Conservation (phyloP, 2,329 filamentous ascomycete genomes). For the Neofusicoccum laricinum region DNA sequence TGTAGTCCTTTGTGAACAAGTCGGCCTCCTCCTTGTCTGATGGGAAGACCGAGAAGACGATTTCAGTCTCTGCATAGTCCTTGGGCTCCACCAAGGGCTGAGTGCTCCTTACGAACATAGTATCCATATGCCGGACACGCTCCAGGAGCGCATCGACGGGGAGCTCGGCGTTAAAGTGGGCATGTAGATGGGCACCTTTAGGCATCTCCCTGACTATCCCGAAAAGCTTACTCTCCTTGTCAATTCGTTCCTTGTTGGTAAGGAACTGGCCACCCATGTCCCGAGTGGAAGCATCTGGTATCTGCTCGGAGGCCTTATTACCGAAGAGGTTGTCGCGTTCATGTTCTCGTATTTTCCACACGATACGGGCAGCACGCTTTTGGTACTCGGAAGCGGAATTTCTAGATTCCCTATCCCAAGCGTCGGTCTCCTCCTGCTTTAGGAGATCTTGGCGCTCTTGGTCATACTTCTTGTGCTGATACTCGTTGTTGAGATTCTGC, state of each 20-base stretch:
- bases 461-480: slow-evolving; percentile 22
- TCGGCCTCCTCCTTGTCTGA: slow-evolving; percentile 29
- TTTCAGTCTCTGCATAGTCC: slow-evolving; percentile 55
- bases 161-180: slow-evolving; percentile 76
- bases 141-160: slow-evolving; percentile 59
- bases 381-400: slow-evolving; percentile 26
- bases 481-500: neutral
- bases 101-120: slow-evolving; percentile 69
- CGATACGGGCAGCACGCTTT: slow-evolving; percentile 32
- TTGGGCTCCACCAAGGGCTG: slow-evolving; percentile 42
- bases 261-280: slow-evolving; percentile 50
- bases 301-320: slow-evolving; percentile 40
- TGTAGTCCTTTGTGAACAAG: slow-evolving; percentile 53
- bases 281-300: slow-evolving; percentile 36
- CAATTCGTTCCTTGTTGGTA: slow-evolving; percentile 43
- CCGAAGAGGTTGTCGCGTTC: slow-evolving; percentile 42
- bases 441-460: slow-evolving; percentile 28
- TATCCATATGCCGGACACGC: slow-evolving; percentile 51
- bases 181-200: slow-evolving; percentile 70
- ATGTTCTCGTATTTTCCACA: slow-evolving; percentile 40
- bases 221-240: slow-evolving; percentile 55
- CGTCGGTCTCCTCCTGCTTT: slow-evolving; percentile 25
- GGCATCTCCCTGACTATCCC: slow-evolving; percentile 59
- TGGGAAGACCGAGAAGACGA: slow-evolving; percentile 57
- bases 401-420: slow-evolving; percentile 38